A percentile compares a stretch with the other conserved stretches of the same genome.
These are phyloP conservation scores for Actinomortierella ambigua DNA, from an alignment of 371 early-diverging fungal genomes.

Conservation along the genomic window DNA sequence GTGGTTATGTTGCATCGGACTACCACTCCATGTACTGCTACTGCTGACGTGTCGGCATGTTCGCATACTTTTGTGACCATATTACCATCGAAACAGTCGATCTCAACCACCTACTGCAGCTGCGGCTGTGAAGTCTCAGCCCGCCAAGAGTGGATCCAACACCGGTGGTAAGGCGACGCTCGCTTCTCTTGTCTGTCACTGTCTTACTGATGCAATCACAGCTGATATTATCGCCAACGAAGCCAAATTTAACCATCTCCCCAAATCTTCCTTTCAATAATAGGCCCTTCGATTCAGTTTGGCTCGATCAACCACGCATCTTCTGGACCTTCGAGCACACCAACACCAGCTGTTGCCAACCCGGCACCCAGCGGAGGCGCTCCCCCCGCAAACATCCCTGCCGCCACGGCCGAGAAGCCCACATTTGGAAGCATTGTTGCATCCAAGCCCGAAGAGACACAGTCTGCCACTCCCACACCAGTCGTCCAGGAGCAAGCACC, in stretches of 20 bases:
- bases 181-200: background rate
- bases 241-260: background rate
- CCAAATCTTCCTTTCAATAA: background rate
- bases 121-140: slow-evolving; percentile 31
- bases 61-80: no score
- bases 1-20: no score
- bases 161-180: background rate
- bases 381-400: slow-evolving; percentile 17
- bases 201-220: background rate
- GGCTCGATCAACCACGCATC: slow-evolving; percentile 59
- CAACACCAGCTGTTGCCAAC: slow-evolving; percentile 8
- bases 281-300: slow-evolving; percentile 55
- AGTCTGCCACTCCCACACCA: slow-evolving; percentile 11
- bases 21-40: no score
- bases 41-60: background rate
- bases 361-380: slow-evolving; percentile 10
- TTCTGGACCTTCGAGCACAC: slow-evolving; percentile 24
- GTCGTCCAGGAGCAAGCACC: slow-evolving; percentile 15
- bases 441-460: slow-evolving; percentile 28
- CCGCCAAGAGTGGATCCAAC: slow-evolving; percentile 8
- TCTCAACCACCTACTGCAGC: slow-evolving; percentile 42
- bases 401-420: slow-evolving; percentile 30
- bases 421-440: slow-evolving; percentile 54
- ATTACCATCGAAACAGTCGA: slow-evolving; percentile 24
- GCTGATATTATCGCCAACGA: background rate